A percentile compares a stretch with the other conserved stretches of the same genome.
Evolutionary conservation across 2,329 filamentous ascomycete species (phyloP).

Genomic region (Coccinonectria pachysandricola): DNA sequence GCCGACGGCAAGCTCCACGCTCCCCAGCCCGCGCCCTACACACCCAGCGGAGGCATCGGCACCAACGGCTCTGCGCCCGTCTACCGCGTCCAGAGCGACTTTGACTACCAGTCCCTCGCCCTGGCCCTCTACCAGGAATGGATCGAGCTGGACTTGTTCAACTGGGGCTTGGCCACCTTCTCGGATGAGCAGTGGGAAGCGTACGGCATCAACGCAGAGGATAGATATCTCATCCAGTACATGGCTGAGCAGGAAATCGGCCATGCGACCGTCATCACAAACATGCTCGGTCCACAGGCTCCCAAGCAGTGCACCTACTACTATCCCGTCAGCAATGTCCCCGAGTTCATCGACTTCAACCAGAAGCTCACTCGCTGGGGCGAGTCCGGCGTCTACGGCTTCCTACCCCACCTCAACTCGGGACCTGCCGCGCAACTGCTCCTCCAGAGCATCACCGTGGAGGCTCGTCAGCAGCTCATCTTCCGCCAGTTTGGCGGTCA

Average conservation of each 20-base stretch:
- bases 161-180: constrained; percentile 62
- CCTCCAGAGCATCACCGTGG: constrained; percentile 65
- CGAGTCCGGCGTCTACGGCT: constrained; percentile 72
- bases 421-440: constrained; percentile 64
- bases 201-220: constrained; percentile 57
- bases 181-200: constrained; percentile 57
- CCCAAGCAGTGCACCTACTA: constrained; percentile 71
- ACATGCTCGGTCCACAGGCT: constrained; percentile 63
- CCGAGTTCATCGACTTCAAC: constrained; percentile 72
- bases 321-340: constrained; percentile 66
- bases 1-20: constrained; percentile 58
- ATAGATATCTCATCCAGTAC: constrained; percentile 60
- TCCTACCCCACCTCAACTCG: constrained; percentile 66
- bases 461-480: constrained; percentile 73
- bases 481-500: constrained; percentile 76
- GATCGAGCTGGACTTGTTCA: constrained; percentile 77
- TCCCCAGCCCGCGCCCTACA: constrained; percentile 61
- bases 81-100: constrained; percentile 70
- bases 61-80: constrained; percentile 69
- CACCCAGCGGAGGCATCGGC: constrained; percentile 61
- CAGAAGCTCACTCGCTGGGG: constrained; percentile 78
- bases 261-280: constrained; percentile 65
- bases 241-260: constrained; percentile 72
- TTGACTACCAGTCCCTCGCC: constrained; percentile 69
- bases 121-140: constrained; percentile 73